These are phyloP conservation scores for Sordariomycetes sp. DNA, from an alignment of 2,329 filamentous ascomycete genomes.

Conservation along the genomic window DNA sequence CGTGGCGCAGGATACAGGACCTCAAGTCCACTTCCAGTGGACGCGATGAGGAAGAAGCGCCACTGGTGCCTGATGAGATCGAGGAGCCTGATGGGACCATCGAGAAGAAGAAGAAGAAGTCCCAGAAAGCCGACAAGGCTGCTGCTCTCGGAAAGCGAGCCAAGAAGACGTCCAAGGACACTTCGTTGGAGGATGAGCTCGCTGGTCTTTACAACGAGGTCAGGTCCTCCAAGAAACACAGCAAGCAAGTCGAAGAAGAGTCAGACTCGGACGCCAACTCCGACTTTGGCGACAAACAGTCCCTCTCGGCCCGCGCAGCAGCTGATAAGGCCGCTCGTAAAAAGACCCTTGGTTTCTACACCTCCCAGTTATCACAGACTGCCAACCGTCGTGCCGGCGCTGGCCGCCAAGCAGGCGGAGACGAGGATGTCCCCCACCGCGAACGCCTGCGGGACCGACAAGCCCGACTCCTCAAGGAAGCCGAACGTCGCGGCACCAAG, in stretches of 20 bases:
- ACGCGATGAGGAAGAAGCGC: conserved; percentile 16
- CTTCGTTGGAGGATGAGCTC: conserved; percentile 60
- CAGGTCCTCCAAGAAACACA: conserved; percentile 34
- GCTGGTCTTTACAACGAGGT: conserved; percentile 55
- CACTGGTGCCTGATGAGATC: conserved; percentile 9
- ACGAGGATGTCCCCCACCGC: conserved; percentile 76
- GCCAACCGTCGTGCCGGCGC: conserved; percentile 72
- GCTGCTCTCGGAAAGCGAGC: conserved; percentile 27
- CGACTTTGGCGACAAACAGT: conserved; percentile 87
- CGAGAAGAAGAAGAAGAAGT: conserved; percentile 16
- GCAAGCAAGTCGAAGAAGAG: conserved; percentile 27
- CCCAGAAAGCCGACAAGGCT: conserved; percentile 20
- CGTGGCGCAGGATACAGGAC: conserved; percentile 69
- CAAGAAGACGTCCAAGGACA: conserved; percentile 35
- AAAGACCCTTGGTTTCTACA: conserved; percentile 94
- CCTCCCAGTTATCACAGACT: conserved; percentile 93
- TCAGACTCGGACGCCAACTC: conserved; percentile 54
- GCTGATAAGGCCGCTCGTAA: conserved; percentile 84
- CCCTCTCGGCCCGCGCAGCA: conserved; percentile 66
- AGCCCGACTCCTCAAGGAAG: conserved; percentile 78
- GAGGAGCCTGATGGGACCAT: conserved; percentile 12
- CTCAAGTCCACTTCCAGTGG: conserved; percentile 41
- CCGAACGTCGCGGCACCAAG: conserved; percentile 68
- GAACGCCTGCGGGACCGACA: conserved; percentile 83
- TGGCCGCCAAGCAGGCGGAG: conserved; percentile 66